phyloP scores from a whole-genome alignment of 805 yeast genomes.

The Tetrapisispora pingtungensis region DNA sequence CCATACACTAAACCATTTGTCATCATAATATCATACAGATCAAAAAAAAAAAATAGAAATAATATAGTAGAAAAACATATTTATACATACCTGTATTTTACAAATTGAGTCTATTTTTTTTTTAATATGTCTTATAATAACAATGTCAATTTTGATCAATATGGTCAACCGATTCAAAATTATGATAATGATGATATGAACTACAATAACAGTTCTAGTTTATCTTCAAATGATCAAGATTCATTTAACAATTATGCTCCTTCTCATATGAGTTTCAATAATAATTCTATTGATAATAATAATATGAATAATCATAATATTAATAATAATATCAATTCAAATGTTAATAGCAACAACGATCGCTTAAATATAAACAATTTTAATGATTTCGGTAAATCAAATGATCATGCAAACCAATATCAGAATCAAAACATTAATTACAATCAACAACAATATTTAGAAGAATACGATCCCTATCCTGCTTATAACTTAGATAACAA shows the following conservation, averaged over 20 bases:
- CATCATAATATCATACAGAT: too few species aligned
- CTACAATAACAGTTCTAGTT: slow-evolving; percentile 28
- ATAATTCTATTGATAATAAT: background rate
- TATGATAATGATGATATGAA: slow-evolving; percentile 4
- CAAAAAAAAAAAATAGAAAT: too few species aligned
- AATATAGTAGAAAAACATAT: too few species aligned
- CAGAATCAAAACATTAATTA: background rate
- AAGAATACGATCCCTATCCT: slow-evolving; percentile 76
- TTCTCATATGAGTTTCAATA: slow-evolving; percentile 76
- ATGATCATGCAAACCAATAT: background rate
- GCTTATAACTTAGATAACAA: slow-evolving; percentile 97
- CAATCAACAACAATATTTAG: background rate
- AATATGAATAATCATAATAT: background rate
- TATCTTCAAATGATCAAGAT: slow-evolving; percentile 36
- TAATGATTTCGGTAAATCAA: background rate
- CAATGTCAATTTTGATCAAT: slow-evolving; percentile 24
- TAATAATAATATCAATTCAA: background rate
- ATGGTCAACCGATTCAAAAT: slow-evolving; percentile 30
- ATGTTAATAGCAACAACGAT: background rate
- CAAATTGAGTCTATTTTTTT: too few species aligned
- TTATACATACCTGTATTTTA: too few species aligned
- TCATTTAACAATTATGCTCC: slow-evolving; percentile 52
- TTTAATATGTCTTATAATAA: slow-evolving; percentile 2
- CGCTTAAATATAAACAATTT: background rate
- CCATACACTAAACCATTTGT: too few species aligned